Evolutionary conservation across 2,329 filamentous ascomycete species (phyloP).

Genomic region (Aphanoascus verrucosus): DNA sequence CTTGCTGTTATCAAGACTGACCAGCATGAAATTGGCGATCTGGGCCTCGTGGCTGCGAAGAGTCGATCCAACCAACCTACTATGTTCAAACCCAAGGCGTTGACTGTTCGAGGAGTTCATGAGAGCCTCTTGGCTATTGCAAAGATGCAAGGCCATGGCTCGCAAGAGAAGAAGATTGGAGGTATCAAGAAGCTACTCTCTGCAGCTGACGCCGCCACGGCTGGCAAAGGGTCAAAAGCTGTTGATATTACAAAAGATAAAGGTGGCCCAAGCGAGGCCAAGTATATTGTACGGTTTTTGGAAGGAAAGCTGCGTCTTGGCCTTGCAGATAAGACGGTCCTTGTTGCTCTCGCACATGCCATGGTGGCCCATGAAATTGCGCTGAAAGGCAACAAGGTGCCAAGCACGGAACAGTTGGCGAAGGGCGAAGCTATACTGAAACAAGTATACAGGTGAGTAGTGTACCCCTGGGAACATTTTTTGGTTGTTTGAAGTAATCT

Average conservation of each 20-base stretch:
- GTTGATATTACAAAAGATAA: conserved; percentile 86
- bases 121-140: conserved; percentile 82
- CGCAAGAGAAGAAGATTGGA: conserved; percentile 82
- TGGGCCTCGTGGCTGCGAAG: conserved; percentile 89
- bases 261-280: conserved; percentile 86
- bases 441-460: conserved; percentile 66
- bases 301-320: conserved; percentile 90
- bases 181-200: conserved; percentile 95
- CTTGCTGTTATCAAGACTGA: conserved; percentile 85
- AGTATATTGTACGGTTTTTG: conserved; percentile 82
- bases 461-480: not conserved
- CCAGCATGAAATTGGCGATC: conserved; percentile 90
- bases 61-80: conserved; percentile 90
- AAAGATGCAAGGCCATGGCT: conserved; percentile 72
- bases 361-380: conserved; percentile 72
- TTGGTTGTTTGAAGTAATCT: not conserved
- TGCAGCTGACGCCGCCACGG: conserved; percentile 63
- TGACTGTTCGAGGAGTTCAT: conserved; percentile 79
- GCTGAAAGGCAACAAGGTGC: conserved; percentile 54
- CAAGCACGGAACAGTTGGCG: conserved; percentile 64
- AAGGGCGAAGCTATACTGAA: conserved; percentile 80
- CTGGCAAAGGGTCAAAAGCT: conserved; percentile 53
- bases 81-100: conserved; percentile 92
- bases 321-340: conserved; percentile 80
- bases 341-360: conserved; percentile 82